Evolutionary conservation across 2,329 filamentous ascomycete genomes (phyloP).

Genomic region (Colletotrichum coccodes): DNA sequence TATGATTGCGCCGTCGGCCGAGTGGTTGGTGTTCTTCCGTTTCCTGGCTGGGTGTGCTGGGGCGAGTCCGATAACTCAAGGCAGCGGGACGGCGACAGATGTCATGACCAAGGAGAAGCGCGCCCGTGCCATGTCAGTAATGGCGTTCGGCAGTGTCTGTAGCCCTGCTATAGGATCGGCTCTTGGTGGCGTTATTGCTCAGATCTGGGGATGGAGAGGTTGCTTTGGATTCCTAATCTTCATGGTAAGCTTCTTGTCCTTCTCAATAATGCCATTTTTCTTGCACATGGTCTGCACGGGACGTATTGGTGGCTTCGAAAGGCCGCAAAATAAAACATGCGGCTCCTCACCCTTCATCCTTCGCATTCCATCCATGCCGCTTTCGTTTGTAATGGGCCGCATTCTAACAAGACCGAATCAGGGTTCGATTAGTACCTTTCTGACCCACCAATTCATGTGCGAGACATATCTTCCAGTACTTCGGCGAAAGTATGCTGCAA

Average conservation of each 20-base stretch:
- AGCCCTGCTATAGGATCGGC: conserved; percentile 11
- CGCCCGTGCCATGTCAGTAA: conserved; percentile 4
- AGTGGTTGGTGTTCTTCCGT: conserved; percentile 13
- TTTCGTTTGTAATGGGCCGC: not conserved
- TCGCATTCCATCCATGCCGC: not conserved
- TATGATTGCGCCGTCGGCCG: conserved; percentile 10
- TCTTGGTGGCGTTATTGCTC: conserved; percentile 9
- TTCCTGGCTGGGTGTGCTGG: conserved; percentile 20
- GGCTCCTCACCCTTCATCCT: not conserved
- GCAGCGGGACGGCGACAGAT: conserved; percentile 11
- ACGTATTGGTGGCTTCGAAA: not conserved
- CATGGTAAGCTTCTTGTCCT: conserved; percentile 1
- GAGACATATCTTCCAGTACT: conserved; percentile 18
- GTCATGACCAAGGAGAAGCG: conserved; percentile 16
- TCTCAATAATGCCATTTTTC: too few species aligned
- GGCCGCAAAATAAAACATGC: not conserved
- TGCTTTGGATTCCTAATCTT: conserved; percentile 14
- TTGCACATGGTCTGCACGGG: not conserved
- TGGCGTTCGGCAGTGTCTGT: conserved; percentile 24
- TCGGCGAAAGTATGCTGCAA: not conserved
- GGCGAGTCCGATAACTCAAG: conserved; percentile 20
- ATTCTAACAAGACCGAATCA: conserved; percentile 5
- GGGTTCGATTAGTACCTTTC: conserved; percentile 7
- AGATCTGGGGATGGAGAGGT: conserved; percentile 13
- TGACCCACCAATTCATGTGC: conserved; percentile 18